These are phyloP conservation scores for Botrytis squamosa DNA, from an alignment of 2,329 filamentous ascomycete genomes.

Conservation along the genomic window DNA sequence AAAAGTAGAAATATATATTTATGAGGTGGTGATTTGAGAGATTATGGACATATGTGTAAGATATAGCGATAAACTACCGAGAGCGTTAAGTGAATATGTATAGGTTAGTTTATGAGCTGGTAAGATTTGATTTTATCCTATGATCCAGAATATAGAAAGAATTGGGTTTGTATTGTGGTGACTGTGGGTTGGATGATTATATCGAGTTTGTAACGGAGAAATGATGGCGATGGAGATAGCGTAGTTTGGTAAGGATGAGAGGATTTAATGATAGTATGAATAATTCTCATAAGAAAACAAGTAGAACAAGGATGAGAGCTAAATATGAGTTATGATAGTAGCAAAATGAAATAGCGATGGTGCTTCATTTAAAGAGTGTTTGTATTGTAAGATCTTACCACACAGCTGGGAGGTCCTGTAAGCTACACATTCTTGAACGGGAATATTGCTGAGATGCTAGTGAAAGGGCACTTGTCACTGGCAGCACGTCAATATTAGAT, in stretches of 20 bases:
- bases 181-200: background rate
- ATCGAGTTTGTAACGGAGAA: too few species aligned
- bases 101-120: accelerated
- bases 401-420: background rate
- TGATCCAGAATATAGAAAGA: accelerated
- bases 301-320: background rate
- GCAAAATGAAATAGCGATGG: accelerated
- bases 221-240: too few species aligned
- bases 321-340: accelerated
- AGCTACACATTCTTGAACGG: background rate
- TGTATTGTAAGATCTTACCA: too few species aligned
- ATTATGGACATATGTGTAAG: background rate
- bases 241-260: background rate
- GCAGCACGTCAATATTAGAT: background rate
- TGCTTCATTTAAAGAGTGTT: background rate
- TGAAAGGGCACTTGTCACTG: background rate
- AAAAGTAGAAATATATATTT: accelerated
- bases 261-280: background rate
- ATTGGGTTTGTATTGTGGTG: background rate
- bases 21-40: accelerated
- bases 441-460: background rate
- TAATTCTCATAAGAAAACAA: accelerated
- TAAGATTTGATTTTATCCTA: background rate
- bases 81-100: background rate
- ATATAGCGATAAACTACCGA: accelerated